Evolutionary conservation across 306 rosid genomes (phyloP), one percentile per base, ranked within the genome.

Genomic region (Casuarina equisetifolia): DNA sequence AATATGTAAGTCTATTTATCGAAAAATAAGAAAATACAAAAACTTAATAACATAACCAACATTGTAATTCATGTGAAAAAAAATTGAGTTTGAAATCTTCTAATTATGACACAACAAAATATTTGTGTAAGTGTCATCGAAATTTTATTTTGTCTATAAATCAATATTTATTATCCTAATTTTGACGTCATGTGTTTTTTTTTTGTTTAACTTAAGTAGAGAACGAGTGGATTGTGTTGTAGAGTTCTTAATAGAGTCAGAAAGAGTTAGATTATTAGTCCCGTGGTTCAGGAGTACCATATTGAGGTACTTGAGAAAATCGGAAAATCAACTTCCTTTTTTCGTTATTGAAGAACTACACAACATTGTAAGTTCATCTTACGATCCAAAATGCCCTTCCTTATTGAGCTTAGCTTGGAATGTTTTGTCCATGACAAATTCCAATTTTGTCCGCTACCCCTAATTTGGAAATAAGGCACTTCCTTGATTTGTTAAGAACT

Each of bases 261-360:
- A 16, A 51, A 13, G 17, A 52, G 9, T 5, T 42, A 52, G 42
- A 6, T 11, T 13, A 11, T 12, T 6, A 7, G 2, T 9, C 10
- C 19, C 43, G 42, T 2, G 11, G 59, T 9, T 63, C 39, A 4
- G 6, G 40, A 0, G 0, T 6, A 1, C 0, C 2, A 13, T 67
- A 6, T 10, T 1, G 12, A 0, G 1, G 4, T 75, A 72, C 46
- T 19, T 72, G 74, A 25, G 32, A 25, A 25, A 25, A 25, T 48
- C 43, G 1, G 78, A 79, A 68, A 79, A 72, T 79, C 78, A 72
- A 36, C 55, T 79, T 16, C 77, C 59, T 39, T 79, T 79, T 42
- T 42, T 79, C 7, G 11, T 76, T 72, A 76, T 67, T 17, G 68
- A 68, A 54, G 5, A 43, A 40, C 16, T 68, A 52, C 3, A 67